Base-by-base conservation (phyloP, 225 moss, liverwort and hornwort species). In the Pseudisothecium myosuroides region DNA sequence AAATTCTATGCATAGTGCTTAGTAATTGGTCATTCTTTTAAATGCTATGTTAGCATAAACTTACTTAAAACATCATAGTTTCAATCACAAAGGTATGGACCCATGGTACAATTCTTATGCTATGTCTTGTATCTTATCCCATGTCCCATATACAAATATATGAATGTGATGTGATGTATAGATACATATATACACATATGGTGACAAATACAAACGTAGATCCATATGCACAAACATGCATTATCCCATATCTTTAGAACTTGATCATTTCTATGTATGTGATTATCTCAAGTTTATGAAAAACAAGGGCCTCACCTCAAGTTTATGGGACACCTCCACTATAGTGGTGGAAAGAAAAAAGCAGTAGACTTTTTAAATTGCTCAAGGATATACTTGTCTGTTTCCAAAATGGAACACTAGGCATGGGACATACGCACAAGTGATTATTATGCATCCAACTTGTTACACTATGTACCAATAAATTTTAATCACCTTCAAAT, bases 241-340 rank as follows among this genome's bases (percentile, higher is more conserved):
- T 34, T 34, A 14, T 22, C 0, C 5, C 8, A 34, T 52, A 7
- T 12, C 12, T 34, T 76, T 50, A 7, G 50, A 50, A 21, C 2
- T 19, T 50, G 5, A 49, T 49, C 47, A 49, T 49, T 12, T 31
- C 0, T 12, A 11, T 49, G 19, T 6, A 31, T 12, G 0, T 0
- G 0, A 7, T 50, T 47, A 4, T 76, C 2, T 7, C 7, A 76
- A 20, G 75, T 76, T 76, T 21, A 32, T 20, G 2, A 49, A 12
- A 13, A 20, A 0, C 2, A 75, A 76, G 7, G 7, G 2, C 2
- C 2, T 32, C 14, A 52, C 13, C 2, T 0, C 0, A 50, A 2
- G 3, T 32, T 34, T 32, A 34, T 73, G 3, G 45, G 4, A 74
- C 6, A 73, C 6, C 41, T 72, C 26, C 0, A 16, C 3, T 26